Percentiles rank a stretch among this genome's conserved stretches.
Conservation (phyloP, 371 early-diverging fungal species). For the Racocetra persica region DNA sequence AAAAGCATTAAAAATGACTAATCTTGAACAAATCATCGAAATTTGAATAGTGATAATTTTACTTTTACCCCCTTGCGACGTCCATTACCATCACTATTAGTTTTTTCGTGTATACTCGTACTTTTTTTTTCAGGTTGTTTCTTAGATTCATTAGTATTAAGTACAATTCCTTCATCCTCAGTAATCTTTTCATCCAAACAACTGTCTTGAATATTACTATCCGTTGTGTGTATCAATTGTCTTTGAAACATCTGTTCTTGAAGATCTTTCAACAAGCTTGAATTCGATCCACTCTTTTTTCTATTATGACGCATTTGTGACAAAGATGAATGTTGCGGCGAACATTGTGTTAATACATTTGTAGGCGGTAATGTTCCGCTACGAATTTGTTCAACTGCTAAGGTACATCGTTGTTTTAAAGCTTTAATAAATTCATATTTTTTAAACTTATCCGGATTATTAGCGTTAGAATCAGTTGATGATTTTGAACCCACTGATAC, state of each 20-base stretch:
- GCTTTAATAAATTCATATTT: slow-evolving; percentile 52
- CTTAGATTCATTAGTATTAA: background rate
- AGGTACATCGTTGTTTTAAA: slow-evolving; percentile 48
- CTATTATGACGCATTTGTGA: background rate
- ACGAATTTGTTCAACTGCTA: slow-evolving; percentile 51
- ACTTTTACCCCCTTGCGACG: no score
- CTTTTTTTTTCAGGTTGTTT: slow-evolving; percentile 7
- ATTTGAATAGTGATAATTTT: no score
- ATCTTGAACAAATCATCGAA: no score
- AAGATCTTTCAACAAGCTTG: slow-evolving; percentile 36
- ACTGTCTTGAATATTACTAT: background rate
- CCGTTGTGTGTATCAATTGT: background rate
- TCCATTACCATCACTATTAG: background rate
- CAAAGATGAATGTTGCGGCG: background rate
- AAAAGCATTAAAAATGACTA: no score
- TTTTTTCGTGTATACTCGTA: background rate
- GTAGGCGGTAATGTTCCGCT: slow-evolving; percentile 28
- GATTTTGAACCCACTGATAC: slow-evolving; percentile 5
- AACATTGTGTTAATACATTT: slow-evolving; percentile 1
- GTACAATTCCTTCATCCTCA: background rate
- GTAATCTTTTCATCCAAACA: background rate
- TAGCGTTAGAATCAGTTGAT: background rate
- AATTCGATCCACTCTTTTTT: slow-evolving; percentile 15
- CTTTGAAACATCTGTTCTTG: slow-evolving; percentile 8
- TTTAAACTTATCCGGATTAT: slow-evolving; percentile 51